Conservation (phyloP, 352 stramenopile genomes). For the Phytophthora crassamura region DNA sequence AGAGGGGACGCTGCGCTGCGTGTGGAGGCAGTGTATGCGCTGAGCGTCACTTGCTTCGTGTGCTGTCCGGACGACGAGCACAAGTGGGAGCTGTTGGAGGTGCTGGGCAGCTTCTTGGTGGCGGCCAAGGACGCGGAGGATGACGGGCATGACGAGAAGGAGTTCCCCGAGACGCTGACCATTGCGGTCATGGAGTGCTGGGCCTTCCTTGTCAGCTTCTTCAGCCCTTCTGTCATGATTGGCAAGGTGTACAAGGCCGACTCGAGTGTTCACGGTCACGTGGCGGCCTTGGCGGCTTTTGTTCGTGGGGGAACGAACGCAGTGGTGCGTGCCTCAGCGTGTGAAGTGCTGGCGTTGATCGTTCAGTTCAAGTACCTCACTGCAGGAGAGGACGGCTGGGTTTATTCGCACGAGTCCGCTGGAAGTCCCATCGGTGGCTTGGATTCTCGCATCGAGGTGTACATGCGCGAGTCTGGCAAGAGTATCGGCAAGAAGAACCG, state of each 20-base stretch:
- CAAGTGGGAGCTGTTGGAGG: conserved; percentile 66
- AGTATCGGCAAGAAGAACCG: conserved; percentile 79
- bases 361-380: conserved; percentile 70
- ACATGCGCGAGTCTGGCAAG: conserved; percentile 73
- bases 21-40: conserved; percentile 57
- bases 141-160: conserved; percentile 51
- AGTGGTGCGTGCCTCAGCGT: conserved; percentile 50
- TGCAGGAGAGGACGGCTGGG: conserved; percentile 42
- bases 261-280: conserved; percentile 57
- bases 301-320: conserved; percentile 56
- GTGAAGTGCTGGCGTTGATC: conserved; percentile 65
- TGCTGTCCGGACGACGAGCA: conserved; percentile 65
- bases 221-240: conserved; percentile 55
- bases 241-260: conserved; percentile 55
- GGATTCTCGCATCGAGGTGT: conserved; percentile 57
- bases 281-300: conserved; percentile 57
- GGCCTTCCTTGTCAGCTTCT: conserved; percentile 61
- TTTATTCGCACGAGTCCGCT: conserved; percentile 50
- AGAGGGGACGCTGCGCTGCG: conserved; percentile 48
- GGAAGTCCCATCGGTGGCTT: conserved; percentile 55
- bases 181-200: conserved; percentile 73
- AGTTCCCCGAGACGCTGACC: conserved; percentile 50
- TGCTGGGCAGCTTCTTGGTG: conserved; percentile 52
- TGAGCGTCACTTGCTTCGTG: conserved; percentile 67
- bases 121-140: conserved; percentile 56